Evolutionary conservation across 257 asterid species (phyloP), one percentile per base, ranked within the genome.

Genomic region (Przewalskia tangutica): DNA sequence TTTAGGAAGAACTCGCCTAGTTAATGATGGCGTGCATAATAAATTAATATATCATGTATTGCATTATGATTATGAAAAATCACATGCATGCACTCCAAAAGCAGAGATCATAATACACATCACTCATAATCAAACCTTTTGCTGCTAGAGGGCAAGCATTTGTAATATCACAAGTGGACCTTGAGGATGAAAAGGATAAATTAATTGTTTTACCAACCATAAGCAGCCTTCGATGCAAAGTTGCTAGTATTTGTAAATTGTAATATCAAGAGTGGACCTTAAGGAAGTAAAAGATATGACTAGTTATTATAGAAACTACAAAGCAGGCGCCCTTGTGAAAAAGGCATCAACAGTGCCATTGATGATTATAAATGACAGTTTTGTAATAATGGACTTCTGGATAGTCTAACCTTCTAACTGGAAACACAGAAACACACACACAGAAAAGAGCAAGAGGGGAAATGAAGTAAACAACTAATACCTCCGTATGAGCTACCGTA

Each of bases 401-500:
- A 73, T 14, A 12, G 79, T 27, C 44, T 38, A 73, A 73, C 13
- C 79, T 42, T 20, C 79, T 48, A 20, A 13, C 12, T 20, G 59
- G 13, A 12, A 12, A 73, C n/a, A 48, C 20, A 48, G 18, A 7
- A 38, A 27, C 51, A 46, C 7, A 34, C 79, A 46, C 79, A 48
- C 16, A 71, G 2, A 7, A 23, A 27, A 46, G 20, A 46, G 59
- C 7, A 50, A 46, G 79, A 12, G 13, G 20, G 42, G 5, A 27
- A 48, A 48, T 71, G 32, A 46, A 27, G 2, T 12, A 46, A 71
- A 20, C 59, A 73, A 20, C 4, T 48, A 9, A 46, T 86, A 93
- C 98, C 98, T 90, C 98, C 97, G 23, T 88, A 90, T 58, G 87
- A 85, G 89, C 75, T 91, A 73, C 95, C 92, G 70, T 89, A 90